phyloP scores from a whole-genome alignment of 805 yeast species.

The Yarrowia divulgata region DNA sequence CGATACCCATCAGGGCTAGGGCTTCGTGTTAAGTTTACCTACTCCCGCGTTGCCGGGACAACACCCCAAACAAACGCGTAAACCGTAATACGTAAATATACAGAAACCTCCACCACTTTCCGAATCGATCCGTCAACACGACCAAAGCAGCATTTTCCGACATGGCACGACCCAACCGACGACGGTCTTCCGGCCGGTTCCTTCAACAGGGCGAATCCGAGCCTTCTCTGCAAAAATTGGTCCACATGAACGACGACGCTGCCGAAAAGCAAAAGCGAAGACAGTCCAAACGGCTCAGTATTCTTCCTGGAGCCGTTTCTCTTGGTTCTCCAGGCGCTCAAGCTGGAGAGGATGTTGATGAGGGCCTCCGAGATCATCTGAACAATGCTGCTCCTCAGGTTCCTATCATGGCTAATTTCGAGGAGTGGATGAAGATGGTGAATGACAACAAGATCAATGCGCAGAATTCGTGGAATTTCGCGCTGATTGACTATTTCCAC shows the following conservation, averaged over 20 bases:
- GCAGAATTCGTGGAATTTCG: constrained; percentile 88
- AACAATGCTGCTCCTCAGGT: constrained; percentile 34
- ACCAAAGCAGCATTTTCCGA: neutral
- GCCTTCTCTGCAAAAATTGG: constrained; percentile 37
- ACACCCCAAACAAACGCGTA: constrained; percentile 21
- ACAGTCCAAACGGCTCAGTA: constrained; percentile 40
- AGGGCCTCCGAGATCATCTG: constrained; percentile 19
- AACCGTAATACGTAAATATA: neutral
- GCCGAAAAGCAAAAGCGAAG: constrained; percentile 45
- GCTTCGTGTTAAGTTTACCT: too few relatives aligned
- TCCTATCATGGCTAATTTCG: constrained; percentile 58
- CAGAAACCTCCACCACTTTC: neutral
- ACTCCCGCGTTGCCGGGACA: constrained; percentile 15
- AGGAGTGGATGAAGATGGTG: constrained; percentile 82
- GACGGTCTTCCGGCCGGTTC: constrained; percentile 39
- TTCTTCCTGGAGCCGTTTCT: constrained; percentile 26
- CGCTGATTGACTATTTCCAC: constrained; percentile 88
- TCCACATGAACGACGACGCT: constrained; percentile 46
- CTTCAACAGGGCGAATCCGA: constrained; percentile 4
- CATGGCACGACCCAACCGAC: constrained; percentile 25
- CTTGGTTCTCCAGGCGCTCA: constrained; percentile 8
- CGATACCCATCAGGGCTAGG: constrained; percentile 1
- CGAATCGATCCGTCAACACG: constrained; percentile 4
- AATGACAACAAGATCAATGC: constrained; percentile 85
- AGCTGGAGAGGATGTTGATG: constrained; percentile 8